Base-by-base conservation (phyloP, 768 basidiomycete genomes). In the Fomitopsis serialis region DNA sequence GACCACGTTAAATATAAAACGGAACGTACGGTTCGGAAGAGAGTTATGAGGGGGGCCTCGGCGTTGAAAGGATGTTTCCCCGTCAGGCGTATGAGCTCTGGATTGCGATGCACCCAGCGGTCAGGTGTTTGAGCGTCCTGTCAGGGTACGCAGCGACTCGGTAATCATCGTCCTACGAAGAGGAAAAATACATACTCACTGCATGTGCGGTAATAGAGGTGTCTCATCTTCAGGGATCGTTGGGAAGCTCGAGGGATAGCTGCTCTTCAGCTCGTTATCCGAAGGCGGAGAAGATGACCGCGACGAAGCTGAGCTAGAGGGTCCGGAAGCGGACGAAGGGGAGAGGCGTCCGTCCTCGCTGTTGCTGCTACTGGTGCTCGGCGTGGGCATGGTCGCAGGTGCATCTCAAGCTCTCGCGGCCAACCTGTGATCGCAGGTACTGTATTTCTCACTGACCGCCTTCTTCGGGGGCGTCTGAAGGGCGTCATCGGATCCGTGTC, bases 11-110 rank as follows among this genome's bases (percentile, higher is more conserved):
- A n/a, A n/a, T n/a, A n/a, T n/a, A n/a, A n/a, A n/a, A n/a, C n/a
- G n/a, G n/a, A n/a, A 36, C 70, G 56, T 48, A 73, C 74, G 1
- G 67, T 65, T 2, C 67, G 54, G 56, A 76, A 79, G 3, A 83
- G 67, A 22, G 66, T 66, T n/a, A 66, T 64, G 15, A 84, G 66
- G 19, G 62, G 69, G 0, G 80, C 70, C 61, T 85, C 84, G 27
- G 65, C 58, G 63, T 85, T 85, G 72, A 84, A 82, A 0, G 84
- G 84, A 61, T 84, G 84, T 56, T 78, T 75, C 23, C 79, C 79
- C 4, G 82, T 84, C 48, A 82, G 59, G 2, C 79, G 73, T 22
- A 82, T 66, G 42, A 81, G 71, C 17, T 61, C 55, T 0, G 70
- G 67, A 42, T 74, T 63, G 58, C 75, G 66, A 42, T 66, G 65